A percentile compares a stretch with the other conserved stretches of the same genome.
These are phyloP conservation scores for Adansonia madagascariensis DNA, from an alignment of 441 rosid species.

Conservation along the genomic window DNA sequence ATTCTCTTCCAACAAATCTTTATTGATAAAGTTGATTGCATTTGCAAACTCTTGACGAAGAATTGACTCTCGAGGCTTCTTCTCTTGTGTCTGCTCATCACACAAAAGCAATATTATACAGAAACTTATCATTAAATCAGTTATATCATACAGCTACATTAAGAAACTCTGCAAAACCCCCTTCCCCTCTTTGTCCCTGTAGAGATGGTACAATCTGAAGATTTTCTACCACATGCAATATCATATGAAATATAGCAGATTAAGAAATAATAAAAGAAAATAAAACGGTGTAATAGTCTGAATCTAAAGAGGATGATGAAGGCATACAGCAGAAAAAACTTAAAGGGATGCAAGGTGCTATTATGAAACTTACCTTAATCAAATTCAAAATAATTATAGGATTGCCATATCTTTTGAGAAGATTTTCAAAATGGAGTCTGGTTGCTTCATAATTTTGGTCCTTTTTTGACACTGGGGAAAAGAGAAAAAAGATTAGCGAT, in stretches of 20 bases:
- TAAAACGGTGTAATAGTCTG: background rate
- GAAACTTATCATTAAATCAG: conserved; percentile 14
- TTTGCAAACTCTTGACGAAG: conserved; percentile 91
- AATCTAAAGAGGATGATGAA: background rate
- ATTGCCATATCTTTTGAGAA: conserved; percentile 88
- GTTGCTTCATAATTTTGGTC: conserved; percentile 94
- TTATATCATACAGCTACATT: conserved; percentile 3
- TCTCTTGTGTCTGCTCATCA: conserved; percentile 74
- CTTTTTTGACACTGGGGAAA: conserved; percentile 69
- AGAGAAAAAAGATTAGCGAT: background rate
- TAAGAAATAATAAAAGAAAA: conserved; percentile 4
- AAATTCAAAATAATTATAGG: conserved; percentile 93
- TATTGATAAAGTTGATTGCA: conserved; percentile 88
- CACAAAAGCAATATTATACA: conserved; percentile 27
- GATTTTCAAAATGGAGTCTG: conserved; percentile 91
- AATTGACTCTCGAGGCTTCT: conserved; percentile 94
- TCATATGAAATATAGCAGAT: conserved; percentile 19
- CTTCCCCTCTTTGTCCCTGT: background rate
- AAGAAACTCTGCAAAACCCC: background rate
- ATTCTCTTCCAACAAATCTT: conserved; percentile 77
- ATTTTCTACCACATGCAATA: conserved; percentile 14
- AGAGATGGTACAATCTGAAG: conserved; percentile 1
- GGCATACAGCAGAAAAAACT: background rate
- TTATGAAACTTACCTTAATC: conserved; percentile 71
- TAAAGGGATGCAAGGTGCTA: conserved; percentile 4